Base-by-base conservation (phyloP, 1,139 yeast genomes). In the Chernovozyma aurita region DNA sequence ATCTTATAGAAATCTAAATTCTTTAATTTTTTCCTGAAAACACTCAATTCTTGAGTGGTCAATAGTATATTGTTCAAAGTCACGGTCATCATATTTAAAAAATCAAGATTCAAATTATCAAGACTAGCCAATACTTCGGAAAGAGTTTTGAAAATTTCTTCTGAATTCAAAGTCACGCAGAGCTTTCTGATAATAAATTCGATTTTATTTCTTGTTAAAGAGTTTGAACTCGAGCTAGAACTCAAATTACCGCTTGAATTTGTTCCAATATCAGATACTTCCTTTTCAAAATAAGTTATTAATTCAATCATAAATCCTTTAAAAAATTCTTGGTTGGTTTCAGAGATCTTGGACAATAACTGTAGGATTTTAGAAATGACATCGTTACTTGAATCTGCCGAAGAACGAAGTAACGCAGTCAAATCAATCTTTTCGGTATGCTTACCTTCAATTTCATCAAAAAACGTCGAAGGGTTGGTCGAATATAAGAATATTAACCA, bases 401-500 rank as follows among this genome's bases (percentile, higher is more conserved):
- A 68, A 0, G 95, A 86, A 52, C 81, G 83, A 37, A 94, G 66
- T 32, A 92, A 66, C 1, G 88, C 86, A 3, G 86, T 80, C 46
- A 88, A 80, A 31, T 90, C 85, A 42, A 69, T 59, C 13, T 42
- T 75, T 3, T 46, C 30, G 20, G 30, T 4, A 24, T 20, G 31
- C 9, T 39, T 38, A 6, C 40, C 44, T 7, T 42, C 37, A 29
- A 43, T 37, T 31, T 46, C 50, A 11, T 42, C 54, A 46, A 76
- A 69, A 49, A 78, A 76, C 49, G 76, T 71, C 20, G 73, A 62
- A 0, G 94, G 86, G 30, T 83, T 83, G 46, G 80, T 80, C 24
- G 79, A 73, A 51, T 90, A 94, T 32, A 94, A 68, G 71, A 87
- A 79, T 18, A 82, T 80, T 26, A 94, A 67, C 98, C 98, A 94